Percentiles rank a stretch among this genome's conserved stretches.
Conservation (phyloP, 2,329 filamentous ascomycete genomes). For the Ophiocordyceps camponoti-saundersi region DNA sequence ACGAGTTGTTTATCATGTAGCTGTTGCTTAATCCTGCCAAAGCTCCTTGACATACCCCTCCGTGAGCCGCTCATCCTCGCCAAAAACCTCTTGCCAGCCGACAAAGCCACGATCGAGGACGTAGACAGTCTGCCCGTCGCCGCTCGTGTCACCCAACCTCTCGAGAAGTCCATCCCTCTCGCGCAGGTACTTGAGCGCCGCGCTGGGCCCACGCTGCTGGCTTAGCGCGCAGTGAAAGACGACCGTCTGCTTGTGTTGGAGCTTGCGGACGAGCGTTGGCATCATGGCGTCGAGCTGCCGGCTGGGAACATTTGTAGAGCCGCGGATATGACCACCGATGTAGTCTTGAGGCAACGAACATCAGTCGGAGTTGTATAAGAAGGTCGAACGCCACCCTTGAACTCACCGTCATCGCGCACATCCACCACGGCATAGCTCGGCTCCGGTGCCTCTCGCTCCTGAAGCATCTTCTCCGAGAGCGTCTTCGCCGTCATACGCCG, state of each 20-base stretch:
- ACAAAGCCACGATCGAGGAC: conserved; percentile 74
- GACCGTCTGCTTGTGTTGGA: conserved; percentile 64
- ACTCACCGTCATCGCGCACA: conserved; percentile 64
- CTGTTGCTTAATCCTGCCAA: conserved; percentile 41
- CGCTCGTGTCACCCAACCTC: conserved; percentile 10
- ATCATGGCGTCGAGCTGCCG: conserved; percentile 56
- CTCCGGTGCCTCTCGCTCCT: conserved; percentile 21
- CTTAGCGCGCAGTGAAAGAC: conserved; percentile 90
- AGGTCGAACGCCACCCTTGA: too few relatives aligned
- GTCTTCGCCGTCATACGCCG: conserved; percentile 49
- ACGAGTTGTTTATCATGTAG: not conserved
- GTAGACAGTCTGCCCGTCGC: conserved; percentile 49
- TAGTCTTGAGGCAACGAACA: conserved; percentile 44
- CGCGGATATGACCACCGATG: conserved; percentile 75
- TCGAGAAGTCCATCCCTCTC: conserved; percentile 40
- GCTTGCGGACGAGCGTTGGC: conserved; percentile 64
- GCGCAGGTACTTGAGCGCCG: conserved; percentile 63
- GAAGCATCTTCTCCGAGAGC: conserved; percentile 49
- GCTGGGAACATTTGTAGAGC: conserved; percentile 60
- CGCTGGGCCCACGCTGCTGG: conserved; percentile 75
- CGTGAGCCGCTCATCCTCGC: conserved; percentile 62
- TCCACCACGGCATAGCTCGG: conserved; percentile 59
- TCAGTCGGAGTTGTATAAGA: not conserved
- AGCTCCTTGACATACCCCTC: conserved; percentile 73
- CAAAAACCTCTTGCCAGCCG: conserved; percentile 76